These are phyloP conservation scores for Angomonas ambiguus DNA, from an alignment of 208 protist species.

Conservation along the genomic window DNA sequence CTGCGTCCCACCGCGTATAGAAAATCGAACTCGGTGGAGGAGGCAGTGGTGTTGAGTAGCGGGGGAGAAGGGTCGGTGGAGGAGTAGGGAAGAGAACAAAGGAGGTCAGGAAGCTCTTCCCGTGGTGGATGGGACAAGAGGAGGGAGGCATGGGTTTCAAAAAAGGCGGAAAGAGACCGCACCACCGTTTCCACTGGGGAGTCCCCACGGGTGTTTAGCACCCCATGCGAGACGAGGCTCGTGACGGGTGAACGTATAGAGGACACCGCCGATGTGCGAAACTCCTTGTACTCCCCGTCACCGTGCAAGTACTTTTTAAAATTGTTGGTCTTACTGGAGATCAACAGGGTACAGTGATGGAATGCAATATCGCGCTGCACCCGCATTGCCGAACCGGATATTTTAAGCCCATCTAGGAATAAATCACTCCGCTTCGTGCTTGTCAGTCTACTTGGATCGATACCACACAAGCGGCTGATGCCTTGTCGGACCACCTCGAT, in stretches of 20 bases:
- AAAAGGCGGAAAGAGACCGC: slow-evolving; percentile 21
- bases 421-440: slow-evolving; percentile 74
- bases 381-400: slow-evolving; percentile 87
- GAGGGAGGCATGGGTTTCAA: slow-evolving; percentile 22
- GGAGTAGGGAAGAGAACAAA: background rate
- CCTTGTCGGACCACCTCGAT: slow-evolving; percentile 62
- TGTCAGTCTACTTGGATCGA: slow-evolving; percentile 33
- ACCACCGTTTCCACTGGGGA: background rate
- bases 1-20: slow-evolving; percentile 41
- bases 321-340: slow-evolving; percentile 28
- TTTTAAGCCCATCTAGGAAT: slow-evolving; percentile 79
- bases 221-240: slow-evolving; percentile 29
- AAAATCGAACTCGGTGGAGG: slow-evolving; percentile 29
- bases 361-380: slow-evolving; percentile 76
- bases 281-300: slow-evolving; percentile 43
- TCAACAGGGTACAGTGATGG: slow-evolving; percentile 85
- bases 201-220: slow-evolving; percentile 1
- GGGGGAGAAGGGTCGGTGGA: background rate
- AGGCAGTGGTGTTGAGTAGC: slow-evolving; percentile 10
- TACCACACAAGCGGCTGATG: slow-evolving; percentile 32
- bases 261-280: slow-evolving; percentile 42
- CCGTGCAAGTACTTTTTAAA: slow-evolving; percentile 53
- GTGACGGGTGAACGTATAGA: slow-evolving; percentile 76
- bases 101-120: slow-evolving; percentile 11
- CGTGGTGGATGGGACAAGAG: slow-evolving; percentile 18